Conservation (phyloP, 345 rosid genomes). For the Passiflora organensis region DNA sequence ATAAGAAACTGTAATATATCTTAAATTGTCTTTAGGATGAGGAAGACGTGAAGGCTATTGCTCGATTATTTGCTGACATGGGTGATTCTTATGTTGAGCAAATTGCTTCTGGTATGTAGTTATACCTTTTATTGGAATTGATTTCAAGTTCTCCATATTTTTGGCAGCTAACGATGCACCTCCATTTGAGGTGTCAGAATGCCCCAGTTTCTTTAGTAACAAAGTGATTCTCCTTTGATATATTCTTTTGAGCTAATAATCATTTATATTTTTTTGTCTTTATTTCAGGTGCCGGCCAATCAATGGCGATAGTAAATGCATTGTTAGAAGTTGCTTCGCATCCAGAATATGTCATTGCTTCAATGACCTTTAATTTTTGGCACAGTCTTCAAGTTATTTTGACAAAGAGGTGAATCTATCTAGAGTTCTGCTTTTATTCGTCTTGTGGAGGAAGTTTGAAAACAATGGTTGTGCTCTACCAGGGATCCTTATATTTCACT, state of each 20-base stretch:
- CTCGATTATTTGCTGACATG: constrained; percentile 91
- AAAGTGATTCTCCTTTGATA: constrained; percentile 8
- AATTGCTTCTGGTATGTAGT: constrained; percentile 73
- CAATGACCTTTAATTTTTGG: constrained; percentile 99
- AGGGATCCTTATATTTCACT: constrained; percentile 73
- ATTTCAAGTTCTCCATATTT: background rate
- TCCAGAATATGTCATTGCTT: constrained; percentile 94
- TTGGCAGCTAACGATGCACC: constrained; percentile 13
- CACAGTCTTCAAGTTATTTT: constrained; percentile 88
- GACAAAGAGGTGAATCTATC: constrained; percentile 61
- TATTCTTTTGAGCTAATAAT: constrained; percentile 2
- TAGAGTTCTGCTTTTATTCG: constrained; percentile 14
- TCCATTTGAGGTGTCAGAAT: constrained; percentile 9
- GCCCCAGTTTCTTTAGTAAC: constrained; percentile 11
- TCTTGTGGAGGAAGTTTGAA: constrained; percentile 18
- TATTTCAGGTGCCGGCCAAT: constrained; percentile 77
- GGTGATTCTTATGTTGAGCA: constrained; percentile 97
- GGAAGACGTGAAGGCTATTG: constrained; percentile 97
- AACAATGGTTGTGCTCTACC: constrained; percentile 23
- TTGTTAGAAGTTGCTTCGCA: constrained; percentile 87
- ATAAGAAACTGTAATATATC: constrained; percentile 3
- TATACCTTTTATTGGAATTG: background rate
- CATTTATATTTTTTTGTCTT: constrained; percentile 2
- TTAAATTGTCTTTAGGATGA: constrained; percentile 62
- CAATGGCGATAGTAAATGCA: constrained; percentile 83